Evolutionary conservation across 371 early-diverging fungal genomes (phyloP).

Genomic region (Mucor plumbeus): DNA sequence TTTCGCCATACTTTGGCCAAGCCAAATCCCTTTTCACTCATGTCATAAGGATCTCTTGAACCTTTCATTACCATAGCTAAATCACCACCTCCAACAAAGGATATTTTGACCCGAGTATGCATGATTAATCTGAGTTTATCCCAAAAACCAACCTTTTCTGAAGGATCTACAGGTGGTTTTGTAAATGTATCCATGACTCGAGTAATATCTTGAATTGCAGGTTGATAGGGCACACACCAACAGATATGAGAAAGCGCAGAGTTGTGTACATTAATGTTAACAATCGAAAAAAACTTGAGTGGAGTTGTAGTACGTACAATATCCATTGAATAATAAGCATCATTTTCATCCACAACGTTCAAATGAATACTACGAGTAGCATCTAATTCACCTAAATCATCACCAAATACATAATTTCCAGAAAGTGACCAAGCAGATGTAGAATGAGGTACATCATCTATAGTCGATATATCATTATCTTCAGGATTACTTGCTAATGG

Average conservation of each 20-base stretch:
- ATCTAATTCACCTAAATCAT: conserved; percentile 29
- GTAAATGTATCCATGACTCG: conserved; percentile 63
- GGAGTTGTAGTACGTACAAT: conserved; percentile 56
- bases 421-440: conserved; percentile 31
- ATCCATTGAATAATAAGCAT: conserved; percentile 25
- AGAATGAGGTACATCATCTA: not conserved
- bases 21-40: conserved; percentile 31
- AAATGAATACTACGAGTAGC: conserved; percentile 28
- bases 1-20: conserved; percentile 43
- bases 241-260: conserved; percentile 32
- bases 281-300: conserved; percentile 59
- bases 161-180: conserved; percentile 60
- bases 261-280: conserved; percentile 41
- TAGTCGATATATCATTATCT: not conserved
- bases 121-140: conserved; percentile 70
- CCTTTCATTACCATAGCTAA: conserved; percentile 44
- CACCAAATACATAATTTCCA: conserved; percentile 26
- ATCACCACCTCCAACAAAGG: conserved; percentile 55
- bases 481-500: not conserved
- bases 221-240: conserved; percentile 63
- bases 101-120: conserved; percentile 53
- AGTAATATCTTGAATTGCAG: conserved; percentile 62
- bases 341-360: not conserved
- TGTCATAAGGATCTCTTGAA: conserved; percentile 35
- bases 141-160: conserved; percentile 70